Evolutionary conservation across 2,329 filamentous ascomycete species (phyloP).

Genomic region (Cercospora berteroae): DNA sequence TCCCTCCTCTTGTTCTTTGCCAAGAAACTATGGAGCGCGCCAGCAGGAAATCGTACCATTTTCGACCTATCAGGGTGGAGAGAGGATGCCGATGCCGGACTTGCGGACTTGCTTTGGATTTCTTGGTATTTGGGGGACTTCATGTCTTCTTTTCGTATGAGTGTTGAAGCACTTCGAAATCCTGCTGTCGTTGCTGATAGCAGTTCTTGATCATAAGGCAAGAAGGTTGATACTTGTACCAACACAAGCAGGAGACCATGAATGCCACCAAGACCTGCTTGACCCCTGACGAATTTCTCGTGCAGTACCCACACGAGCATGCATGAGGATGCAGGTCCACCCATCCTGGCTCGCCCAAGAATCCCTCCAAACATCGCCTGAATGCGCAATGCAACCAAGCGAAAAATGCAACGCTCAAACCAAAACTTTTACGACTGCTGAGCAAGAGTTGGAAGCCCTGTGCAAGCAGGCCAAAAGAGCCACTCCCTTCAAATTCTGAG

Average conservation of each 20-base stretch:
- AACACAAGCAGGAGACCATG: neutral
- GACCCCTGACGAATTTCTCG: neutral
- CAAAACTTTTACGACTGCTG: neutral
- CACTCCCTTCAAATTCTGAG: neutral
- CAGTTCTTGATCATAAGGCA: neutral
- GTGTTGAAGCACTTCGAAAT: neutral
- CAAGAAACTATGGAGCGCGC: neutral
- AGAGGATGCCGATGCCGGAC: neutral
- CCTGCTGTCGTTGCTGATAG: neutral
- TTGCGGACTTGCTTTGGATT: neutral
- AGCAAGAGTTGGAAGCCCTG: neutral
- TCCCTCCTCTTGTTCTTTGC: neutral
- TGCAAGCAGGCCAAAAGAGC: neutral
- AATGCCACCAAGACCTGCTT: neutral
- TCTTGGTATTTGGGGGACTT: neutral
- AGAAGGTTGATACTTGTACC: neutral
- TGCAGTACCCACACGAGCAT: neutral
- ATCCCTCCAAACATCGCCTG: neutral
- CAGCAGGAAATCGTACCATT: slow-evolving; percentile 3
- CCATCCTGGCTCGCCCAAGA: neutral
- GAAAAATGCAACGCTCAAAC: neutral
- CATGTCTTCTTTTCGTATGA: neutral
- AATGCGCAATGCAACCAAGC: neutral
- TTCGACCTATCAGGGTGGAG: neutral
- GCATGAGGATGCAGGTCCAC: neutral